These are phyloP conservation scores for Diaporthe nobilis DNA, from an alignment of 2,329 filamentous ascomycete genomes.

Conservation along the genomic window DNA sequence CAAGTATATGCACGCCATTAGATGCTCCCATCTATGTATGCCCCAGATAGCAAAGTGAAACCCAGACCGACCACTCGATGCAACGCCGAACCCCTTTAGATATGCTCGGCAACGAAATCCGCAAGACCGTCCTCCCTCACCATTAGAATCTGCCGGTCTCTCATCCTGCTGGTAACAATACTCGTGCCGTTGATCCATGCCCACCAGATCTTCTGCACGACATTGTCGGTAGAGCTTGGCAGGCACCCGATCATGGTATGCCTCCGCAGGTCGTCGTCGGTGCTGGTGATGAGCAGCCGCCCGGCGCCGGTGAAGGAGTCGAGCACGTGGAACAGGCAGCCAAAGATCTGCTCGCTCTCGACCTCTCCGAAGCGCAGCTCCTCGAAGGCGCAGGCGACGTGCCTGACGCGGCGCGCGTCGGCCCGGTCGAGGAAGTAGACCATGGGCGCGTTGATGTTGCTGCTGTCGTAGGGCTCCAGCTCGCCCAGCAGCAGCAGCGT, in stretches of 20 bases:
- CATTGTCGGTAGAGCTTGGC: conserved; percentile 52
- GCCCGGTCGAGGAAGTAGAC: conserved; percentile 61
- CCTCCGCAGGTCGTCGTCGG: conserved; percentile 51
- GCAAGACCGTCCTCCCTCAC: conserved; percentile 59
- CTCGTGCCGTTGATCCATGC: conserved; percentile 60
- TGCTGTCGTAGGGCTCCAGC: conserved; percentile 61
- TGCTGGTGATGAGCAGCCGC: conserved; percentile 58
- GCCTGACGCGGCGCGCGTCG: conserved; percentile 59
- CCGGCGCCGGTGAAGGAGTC: conserved; percentile 58
- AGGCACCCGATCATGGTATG: conserved; percentile 46
- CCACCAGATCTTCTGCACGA: conserved; percentile 64
- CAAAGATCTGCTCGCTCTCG: conserved; percentile 62
- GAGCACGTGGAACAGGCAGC: conserved; percentile 62
- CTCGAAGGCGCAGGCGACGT: conserved; percentile 59
- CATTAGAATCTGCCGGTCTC: conserved; percentile 59
- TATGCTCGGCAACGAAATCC: conserved; percentile 48
- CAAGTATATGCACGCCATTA: not conserved
- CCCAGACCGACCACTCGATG: not conserved
- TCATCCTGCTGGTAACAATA: conserved; percentile 56
- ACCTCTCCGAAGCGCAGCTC: conserved; percentile 60
- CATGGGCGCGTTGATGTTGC: conserved; percentile 64
- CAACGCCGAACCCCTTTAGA: not conserved
- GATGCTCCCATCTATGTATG: conserved; percentile 7
- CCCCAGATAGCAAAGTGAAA: not conserved
- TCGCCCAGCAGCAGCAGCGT: conserved; percentile 63